phyloP scores from a whole-genome alignment of 495 filamentous ascomycete genomes.

The Chaetomium cochliodes region DNA sequence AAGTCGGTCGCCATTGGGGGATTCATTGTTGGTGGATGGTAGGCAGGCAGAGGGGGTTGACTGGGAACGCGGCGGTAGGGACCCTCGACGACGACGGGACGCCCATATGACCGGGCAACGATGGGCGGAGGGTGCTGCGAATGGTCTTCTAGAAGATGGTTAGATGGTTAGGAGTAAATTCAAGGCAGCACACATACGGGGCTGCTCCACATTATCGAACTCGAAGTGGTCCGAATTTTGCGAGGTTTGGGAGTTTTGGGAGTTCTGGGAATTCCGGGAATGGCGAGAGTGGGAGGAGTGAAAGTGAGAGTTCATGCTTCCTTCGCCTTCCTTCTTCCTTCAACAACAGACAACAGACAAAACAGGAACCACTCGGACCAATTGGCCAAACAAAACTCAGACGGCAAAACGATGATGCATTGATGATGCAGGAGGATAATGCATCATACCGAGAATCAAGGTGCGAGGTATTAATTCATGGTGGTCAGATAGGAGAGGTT shows the following conservation, averaged over 20 bases:
- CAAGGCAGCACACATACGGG: slow-evolving; percentile 1
- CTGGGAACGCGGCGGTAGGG: slow-evolving; percentile 28
- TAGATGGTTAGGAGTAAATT: neutral
- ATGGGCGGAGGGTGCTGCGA: slow-evolving; percentile 26
- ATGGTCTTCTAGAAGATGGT: neutral
- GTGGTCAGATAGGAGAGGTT: slow-evolving; percentile 20
- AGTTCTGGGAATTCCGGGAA: neutral
- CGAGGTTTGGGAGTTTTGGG: neutral
- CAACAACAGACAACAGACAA: slow-evolving; percentile 4
- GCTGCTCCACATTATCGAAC: slow-evolving; percentile 31
- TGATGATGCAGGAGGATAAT: slow-evolving; percentile 21
- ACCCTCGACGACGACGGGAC: slow-evolving; percentile 35
- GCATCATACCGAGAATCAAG: slow-evolving; percentile 26
- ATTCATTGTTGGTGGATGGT: slow-evolving; percentile 30
- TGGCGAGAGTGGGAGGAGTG: neutral
- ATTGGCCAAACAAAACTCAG: slow-evolving; percentile 27
- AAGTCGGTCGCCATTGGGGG: slow-evolving; percentile 38
- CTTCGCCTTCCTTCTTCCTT: neutral
- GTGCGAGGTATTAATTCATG: slow-evolving; percentile 25
- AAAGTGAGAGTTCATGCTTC: slow-evolving; percentile 30
- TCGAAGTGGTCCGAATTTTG: slow-evolving; percentile 21
- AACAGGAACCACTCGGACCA: slow-evolving; percentile 17
- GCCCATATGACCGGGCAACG: slow-evolving; percentile 32
- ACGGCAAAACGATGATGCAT: slow-evolving; percentile 19
- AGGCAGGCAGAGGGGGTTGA: slow-evolving; percentile 17